Base-by-base conservation (phyloP, 257 asterid species). In the Rehmannia glutinosa region DNA sequence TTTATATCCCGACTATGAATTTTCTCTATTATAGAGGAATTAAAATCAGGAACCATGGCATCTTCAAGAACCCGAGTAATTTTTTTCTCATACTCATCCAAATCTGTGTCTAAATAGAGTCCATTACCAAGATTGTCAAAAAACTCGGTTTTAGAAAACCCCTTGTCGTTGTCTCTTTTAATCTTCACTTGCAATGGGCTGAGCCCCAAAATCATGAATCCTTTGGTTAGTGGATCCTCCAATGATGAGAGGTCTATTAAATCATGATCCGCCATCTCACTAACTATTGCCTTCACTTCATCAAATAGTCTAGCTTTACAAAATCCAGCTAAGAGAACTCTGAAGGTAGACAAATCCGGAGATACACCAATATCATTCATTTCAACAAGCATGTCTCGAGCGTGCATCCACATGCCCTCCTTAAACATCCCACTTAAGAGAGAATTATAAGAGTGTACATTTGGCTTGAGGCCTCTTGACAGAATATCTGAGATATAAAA, bases 91-190 rank as follows among this genome's bases (percentile, higher is more conserved):
- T 76, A 91, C 73, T 68, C 77, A 20, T 88, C 85, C 42, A 88
- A 23, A 77, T 94, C 82, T 3, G 97, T 81, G 52, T 94, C 97
- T 68, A 91, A 72, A 76, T 85, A 94, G 54, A 94, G 88, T 38
- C 99, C 99, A 80, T 94, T 94, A 20, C 99, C 99, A 45, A 94
- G 94, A 69, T 75, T 70, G 80, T 94, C 97, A 17, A 65, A 93
- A 81, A 91, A 94, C 66, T 91, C 91, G 0, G 96, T 74, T 70
- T 74, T 87, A 7, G 69, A 81, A 47, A 70, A 78, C 36, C 78
- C 81, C 68, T 67, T 76, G 56, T 82, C 86, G 38, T 86, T 87
- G 78, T 94, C 97, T 72, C 99, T 84, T 78, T 79, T 85, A 42
- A 94, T 81, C 86, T 80, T 94, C 80, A 94, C 89, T 53, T 64